Percentiles rank a stretch among this genome's conserved stretches.
phyloP scores from a whole-genome alignment of 805 yeast species.

The Yamadazyma paraphyllophila region DNA sequence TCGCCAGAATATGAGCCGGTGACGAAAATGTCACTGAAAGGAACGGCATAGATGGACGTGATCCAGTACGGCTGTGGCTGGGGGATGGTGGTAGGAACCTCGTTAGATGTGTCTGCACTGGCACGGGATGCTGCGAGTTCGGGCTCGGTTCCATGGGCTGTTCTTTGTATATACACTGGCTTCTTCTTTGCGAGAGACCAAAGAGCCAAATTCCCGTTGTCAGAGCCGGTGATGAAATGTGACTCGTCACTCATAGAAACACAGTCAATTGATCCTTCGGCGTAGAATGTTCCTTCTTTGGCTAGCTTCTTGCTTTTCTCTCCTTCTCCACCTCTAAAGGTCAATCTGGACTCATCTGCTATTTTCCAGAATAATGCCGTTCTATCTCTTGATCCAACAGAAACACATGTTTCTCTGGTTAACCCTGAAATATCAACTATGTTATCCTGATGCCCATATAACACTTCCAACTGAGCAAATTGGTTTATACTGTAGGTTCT shows the following conservation, averaged over 20 bases:
- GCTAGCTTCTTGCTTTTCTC: conserved; percentile 37
- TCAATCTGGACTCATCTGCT: conserved; percentile 89
- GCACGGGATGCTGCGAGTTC: conserved; percentile 38
- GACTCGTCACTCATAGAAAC: conserved; percentile 90
- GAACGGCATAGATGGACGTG: conserved; percentile 76
- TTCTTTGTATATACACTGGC: conserved; percentile 66
- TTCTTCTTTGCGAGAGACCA: conserved; percentile 93
- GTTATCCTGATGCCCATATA: conserved; percentile 94
- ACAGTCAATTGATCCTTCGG: conserved; percentile 89
- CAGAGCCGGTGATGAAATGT: conserved; percentile 92
- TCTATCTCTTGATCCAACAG: conserved; percentile 93
- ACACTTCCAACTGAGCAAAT: conserved; percentile 81
- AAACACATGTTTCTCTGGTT: conserved; percentile 86
- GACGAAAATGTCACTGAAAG: conserved; percentile 79
- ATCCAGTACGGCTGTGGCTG: conserved; percentile 79
- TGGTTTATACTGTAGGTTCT: conserved; percentile 85
- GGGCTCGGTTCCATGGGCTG: conserved; percentile 74
- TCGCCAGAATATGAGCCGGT: conserved; percentile 88
- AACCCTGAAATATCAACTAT: conserved; percentile 81
- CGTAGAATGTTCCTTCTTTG: conserved; percentile 33
- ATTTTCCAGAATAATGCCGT: conserved; percentile 97
- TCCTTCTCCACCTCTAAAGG: conserved; percentile 86
- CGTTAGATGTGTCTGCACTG: conserved; percentile 52
- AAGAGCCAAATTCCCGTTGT: conserved; percentile 83
- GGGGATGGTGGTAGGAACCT: conserved; percentile 54